These are phyloP conservation scores for Suhomyces faveliae DNA, from an alignment of 805 yeast species.

Conservation along the genomic window DNA sequence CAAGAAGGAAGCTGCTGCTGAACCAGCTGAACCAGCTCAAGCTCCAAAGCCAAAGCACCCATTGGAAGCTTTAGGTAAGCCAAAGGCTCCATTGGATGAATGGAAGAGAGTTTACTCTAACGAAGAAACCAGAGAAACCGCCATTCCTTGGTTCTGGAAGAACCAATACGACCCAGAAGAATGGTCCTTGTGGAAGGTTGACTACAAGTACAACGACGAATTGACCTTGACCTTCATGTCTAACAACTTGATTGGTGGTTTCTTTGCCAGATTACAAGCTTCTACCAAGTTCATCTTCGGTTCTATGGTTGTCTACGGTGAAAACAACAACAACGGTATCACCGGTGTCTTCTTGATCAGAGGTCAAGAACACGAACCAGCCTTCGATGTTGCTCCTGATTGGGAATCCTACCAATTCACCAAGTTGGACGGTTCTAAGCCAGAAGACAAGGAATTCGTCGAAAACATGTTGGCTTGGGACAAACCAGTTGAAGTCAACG, in stretches of 20 bases:
- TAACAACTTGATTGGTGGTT: conserved; percentile 96
- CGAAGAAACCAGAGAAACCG: conserved; percentile 92
- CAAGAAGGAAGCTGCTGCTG: conserved; percentile 35
- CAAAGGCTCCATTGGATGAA: conserved; percentile 73
- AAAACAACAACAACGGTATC: conserved; percentile 97
- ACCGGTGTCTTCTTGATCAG: conserved; percentile 92
- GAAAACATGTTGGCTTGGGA: conserved; percentile 98
- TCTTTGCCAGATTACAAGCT: conserved; percentile 90
- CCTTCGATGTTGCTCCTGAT: conserved; percentile 98
- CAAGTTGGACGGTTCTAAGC: conserved; percentile 76
- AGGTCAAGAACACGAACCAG: conserved; percentile 89
- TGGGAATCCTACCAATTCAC: conserved; percentile 91
- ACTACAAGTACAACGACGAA: conserved; percentile 97
- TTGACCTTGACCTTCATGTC: conserved; percentile 97
- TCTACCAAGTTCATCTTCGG: conserved; percentile 96
- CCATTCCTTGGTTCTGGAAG: conserved; percentile 97
- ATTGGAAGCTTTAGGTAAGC: conserved; percentile 75
- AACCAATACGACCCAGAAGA: conserved; percentile 87
- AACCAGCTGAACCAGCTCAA: conserved; percentile 40
- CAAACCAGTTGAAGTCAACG: conserved; percentile 79
- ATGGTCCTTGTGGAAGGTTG: conserved; percentile 94
- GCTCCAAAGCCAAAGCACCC: conserved; percentile 90
- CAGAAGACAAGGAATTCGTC: conserved; percentile 75
- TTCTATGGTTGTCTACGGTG: conserved; percentile 92
- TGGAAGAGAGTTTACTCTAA: conserved; percentile 97